phyloP scores from a whole-genome alignment of 345 rosid genomes.

The Mercurialis annua region DNA sequence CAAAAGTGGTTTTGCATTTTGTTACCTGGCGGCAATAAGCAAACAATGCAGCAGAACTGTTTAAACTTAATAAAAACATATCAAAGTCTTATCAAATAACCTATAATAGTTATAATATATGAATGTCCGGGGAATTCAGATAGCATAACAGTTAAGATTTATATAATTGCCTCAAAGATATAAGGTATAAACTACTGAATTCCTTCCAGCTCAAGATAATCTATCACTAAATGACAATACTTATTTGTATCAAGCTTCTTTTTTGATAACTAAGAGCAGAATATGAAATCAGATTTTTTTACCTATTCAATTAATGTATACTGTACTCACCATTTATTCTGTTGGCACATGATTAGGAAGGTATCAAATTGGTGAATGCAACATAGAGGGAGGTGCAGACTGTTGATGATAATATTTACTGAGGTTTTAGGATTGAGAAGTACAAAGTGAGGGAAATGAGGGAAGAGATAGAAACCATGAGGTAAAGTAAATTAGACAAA shows the following conservation, averaged over 20 bases:
- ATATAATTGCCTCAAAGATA: background rate
- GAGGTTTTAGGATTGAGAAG: background rate
- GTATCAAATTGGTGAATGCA: background rate
- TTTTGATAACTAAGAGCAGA: too few relatives aligned
- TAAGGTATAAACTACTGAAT: background rate
- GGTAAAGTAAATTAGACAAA: too few relatives aligned
- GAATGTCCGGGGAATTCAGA: background rate
- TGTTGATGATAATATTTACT: background rate
- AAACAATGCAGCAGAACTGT: background rate
- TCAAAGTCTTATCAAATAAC: background rate
- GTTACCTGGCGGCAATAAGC: background rate
- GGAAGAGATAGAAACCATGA: too few relatives aligned
- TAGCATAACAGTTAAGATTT: background rate
- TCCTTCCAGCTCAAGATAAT: background rate
- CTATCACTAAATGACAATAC: background rate
- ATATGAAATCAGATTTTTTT: too few relatives aligned
- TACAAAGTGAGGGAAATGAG: too few relatives aligned
- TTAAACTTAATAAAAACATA: background rate
- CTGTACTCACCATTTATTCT: too few relatives aligned
- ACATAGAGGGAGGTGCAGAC: background rate
- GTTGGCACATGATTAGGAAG: too few relatives aligned
- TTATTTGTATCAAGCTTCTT: too few relatives aligned
- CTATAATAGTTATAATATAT: background rate
- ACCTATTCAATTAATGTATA: too few relatives aligned
- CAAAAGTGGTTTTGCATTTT: background rate